phyloP scores from a whole-genome alignment of 306 rosid genomes.

The Argentina anserina region DNA sequence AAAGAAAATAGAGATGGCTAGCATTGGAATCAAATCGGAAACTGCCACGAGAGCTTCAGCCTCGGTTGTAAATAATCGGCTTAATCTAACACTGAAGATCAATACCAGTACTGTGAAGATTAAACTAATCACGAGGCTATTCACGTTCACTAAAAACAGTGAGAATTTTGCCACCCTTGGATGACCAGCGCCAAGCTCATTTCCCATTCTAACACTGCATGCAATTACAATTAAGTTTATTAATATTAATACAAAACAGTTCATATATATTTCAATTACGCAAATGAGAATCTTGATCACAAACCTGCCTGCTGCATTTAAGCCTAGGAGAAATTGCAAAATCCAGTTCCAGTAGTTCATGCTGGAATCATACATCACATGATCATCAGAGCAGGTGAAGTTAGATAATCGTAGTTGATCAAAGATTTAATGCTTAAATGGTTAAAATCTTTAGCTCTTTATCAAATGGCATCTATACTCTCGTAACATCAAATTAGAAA shows the following conservation, averaged over 20 bases:
- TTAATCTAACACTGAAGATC: neutral
- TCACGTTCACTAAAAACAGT: neutral
- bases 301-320: constrained; percentile 3
- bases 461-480: too few species aligned
- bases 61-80: neutral
- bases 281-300: neutral
- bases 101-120: neutral
- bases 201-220: constrained; percentile 1
- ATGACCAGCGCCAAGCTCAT: neutral
- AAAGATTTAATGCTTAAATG: too few species aligned
- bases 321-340: neutral
- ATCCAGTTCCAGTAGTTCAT: neutral
- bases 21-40: neutral
- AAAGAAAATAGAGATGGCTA: neutral
- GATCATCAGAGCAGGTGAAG: neutral
- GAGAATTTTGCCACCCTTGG: neutral
- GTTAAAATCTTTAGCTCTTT: too few species aligned
- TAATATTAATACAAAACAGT: too few species aligned
- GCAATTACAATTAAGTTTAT: too few species aligned
- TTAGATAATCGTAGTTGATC: neutral
- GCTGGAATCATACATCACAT: neutral
- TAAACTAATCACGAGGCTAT: neutral
- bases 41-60: neutral
- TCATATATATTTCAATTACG: too few species aligned
- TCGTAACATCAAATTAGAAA: too few species aligned